Evolutionary conservation across 306 rosid genomes (phyloP).

Genomic region (Mucuna pruriens): DNA sequence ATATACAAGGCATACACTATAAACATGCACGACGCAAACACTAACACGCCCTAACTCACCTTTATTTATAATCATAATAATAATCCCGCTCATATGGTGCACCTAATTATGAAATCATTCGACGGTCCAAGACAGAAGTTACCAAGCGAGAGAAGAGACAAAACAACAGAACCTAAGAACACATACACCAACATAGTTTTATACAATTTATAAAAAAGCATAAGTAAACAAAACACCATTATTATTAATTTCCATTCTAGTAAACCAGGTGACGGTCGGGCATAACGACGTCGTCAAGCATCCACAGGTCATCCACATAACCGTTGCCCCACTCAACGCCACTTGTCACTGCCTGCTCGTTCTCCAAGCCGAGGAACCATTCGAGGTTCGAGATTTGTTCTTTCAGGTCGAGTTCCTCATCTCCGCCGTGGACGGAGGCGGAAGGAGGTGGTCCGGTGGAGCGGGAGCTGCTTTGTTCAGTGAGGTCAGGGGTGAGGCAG

Average conservation of each 20-base stretch:
- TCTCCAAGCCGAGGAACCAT: constrained; percentile 66
- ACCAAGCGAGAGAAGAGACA: background rate
- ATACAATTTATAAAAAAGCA: background rate
- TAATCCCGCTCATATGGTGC: constrained; percentile 1
- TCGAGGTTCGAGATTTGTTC: no score
- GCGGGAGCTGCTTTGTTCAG: background rate
- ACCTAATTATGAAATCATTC: constrained; percentile 19
- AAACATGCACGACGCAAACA: constrained; percentile 4
- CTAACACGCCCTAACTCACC: background rate
- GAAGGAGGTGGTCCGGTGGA: background rate
- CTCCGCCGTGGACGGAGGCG: background rate
- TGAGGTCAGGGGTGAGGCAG: constrained; percentile 35
- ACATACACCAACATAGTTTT: constrained; percentile 28
- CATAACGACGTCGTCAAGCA: constrained; percentile 62
- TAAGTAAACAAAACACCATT: background rate
- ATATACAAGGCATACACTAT: constrained; percentile 5
- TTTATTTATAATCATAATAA: constrained; percentile 35
- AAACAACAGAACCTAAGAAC: background rate
- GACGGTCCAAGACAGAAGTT: background rate
- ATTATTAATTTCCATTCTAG: background rate
- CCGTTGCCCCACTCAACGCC: constrained; percentile 25
- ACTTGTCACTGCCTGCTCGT: constrained; percentile 12
- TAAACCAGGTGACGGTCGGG: constrained; percentile 35
- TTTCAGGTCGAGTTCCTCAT: constrained; percentile 46
- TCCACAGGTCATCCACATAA: constrained; percentile 60